Percentiles rank a stretch among this genome's conserved stretches.
phyloP scores from a whole-genome alignment of 2,329 filamentous ascomycete species.

The Ceratocystis destructans region DNA sequence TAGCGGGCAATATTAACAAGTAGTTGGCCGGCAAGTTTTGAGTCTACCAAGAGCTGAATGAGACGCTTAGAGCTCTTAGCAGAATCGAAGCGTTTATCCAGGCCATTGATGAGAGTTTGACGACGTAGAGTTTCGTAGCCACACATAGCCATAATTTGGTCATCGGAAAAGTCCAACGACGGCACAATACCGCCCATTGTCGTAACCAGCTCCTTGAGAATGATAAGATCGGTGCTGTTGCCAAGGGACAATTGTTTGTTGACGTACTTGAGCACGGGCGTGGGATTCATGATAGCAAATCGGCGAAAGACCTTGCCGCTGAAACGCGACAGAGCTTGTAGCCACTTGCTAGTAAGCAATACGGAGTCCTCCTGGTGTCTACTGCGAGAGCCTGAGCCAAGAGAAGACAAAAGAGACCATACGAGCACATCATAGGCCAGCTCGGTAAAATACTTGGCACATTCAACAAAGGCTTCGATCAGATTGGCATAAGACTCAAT shows the following conservation, averaged over 20 bases:
- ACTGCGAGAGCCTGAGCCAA: slow-evolving; percentile 47
- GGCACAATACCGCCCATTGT: slow-evolving; percentile 91
- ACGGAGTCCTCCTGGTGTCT: slow-evolving; percentile 49
- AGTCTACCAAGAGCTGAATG: slow-evolving; percentile 63
- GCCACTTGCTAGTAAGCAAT: slow-evolving; percentile 75
- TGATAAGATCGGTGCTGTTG: slow-evolving; percentile 80
- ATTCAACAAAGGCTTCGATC: slow-evolving; percentile 88
- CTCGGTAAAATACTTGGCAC: slow-evolving; percentile 83
- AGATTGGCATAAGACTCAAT: slow-evolving; percentile 91
- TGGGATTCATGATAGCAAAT: slow-evolving; percentile 70
- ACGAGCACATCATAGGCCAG: slow-evolving; percentile 86
- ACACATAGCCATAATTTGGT: slow-evolving; percentile 75
- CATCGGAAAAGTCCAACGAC: slow-evolving; percentile 74
- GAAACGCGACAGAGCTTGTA: slow-evolving; percentile 80
- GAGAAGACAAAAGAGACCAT: slow-evolving; percentile 74
- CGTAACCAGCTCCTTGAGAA: slow-evolving; percentile 77
- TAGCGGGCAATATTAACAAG: slow-evolving; percentile 88
- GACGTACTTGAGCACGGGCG: slow-evolving; percentile 80
- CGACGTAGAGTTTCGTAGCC: slow-evolving; percentile 68
- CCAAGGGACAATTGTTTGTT: slow-evolving; percentile 67
- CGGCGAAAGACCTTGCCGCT: slow-evolving; percentile 79
- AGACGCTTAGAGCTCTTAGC: slow-evolving; percentile 64
- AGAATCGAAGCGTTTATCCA: slow-evolving; percentile 69
- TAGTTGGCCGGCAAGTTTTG: slow-evolving; percentile 64
- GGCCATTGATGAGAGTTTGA: slow-evolving; percentile 64